Evolutionary conservation across 2,329 filamentous ascomycete genomes (phyloP).

Genomic region (Paraconiothyrium brasiliense): DNA sequence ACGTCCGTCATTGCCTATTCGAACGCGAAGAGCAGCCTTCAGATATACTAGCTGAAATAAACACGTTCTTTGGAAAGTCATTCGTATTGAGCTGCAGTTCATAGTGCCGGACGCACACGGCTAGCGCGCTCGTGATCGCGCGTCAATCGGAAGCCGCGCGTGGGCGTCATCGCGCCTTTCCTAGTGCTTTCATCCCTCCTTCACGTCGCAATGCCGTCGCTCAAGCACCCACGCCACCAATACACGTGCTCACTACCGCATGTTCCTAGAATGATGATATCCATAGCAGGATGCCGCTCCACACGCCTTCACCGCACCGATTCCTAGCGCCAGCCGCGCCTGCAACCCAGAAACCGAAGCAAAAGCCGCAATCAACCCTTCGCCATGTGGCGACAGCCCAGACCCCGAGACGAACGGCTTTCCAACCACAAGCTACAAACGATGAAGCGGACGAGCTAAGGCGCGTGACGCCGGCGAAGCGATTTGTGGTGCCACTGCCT

Average conservation of each 20-base stretch:
- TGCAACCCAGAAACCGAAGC: conserved; percentile 27
- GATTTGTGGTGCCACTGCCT: conserved; percentile 38
- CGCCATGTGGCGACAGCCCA: conserved; percentile 31
- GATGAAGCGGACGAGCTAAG: conserved; percentile 19
- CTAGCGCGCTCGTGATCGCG: conserved; percentile 10
- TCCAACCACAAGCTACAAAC: neutral
- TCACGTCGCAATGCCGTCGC: neutral
- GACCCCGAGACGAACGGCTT: conserved; percentile 16
- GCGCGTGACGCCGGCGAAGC: conserved; percentile 41
- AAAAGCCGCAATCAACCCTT: conserved; percentile 36
- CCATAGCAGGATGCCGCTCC: conserved; percentile 31
- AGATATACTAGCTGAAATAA: neutral
- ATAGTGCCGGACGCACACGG: neutral
- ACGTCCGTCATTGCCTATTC: neutral
- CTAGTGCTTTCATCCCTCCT: conserved; percentile 1
- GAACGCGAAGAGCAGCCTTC: neutral
- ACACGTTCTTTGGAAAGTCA: neutral
- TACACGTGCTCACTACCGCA: too few relatives aligned
- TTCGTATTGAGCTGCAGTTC: too few relatives aligned
- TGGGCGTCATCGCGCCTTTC: conserved; percentile 2
- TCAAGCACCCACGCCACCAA: neutral
- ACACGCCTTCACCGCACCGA: conserved; percentile 46
- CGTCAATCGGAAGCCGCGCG: neutral
- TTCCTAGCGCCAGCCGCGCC: conserved; percentile 38
- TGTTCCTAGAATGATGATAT: neutral